Evolutionary conservation across 371 early-diverging fungal species (phyloP), one percentile per base, ranked within the genome.

Genomic region (Choanephora cucurbitarum): DNA sequence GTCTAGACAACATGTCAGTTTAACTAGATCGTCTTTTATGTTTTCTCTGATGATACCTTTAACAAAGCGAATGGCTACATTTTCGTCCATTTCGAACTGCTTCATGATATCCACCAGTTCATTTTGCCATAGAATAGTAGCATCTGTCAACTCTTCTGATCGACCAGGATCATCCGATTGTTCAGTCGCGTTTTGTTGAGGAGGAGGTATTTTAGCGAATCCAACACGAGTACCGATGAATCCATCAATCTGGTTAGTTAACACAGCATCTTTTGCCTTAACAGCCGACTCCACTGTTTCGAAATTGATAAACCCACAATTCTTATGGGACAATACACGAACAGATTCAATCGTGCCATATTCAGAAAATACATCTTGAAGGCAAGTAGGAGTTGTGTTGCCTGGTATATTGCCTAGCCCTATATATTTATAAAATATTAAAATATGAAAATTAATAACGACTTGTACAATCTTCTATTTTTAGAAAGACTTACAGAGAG

Each of bases 261-360:
- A 87, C 81, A 96, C 84, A 17, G 85, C 86, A 57, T 90, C 87
- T 60, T 90, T 87, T 22, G 97, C 97, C 21, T 81, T 79, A 37
- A 94, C 83, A 1, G 99, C 95, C 60, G 93, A 94, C 33, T 93
- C 93, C 21, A 90, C 79, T 31, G 71, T 72, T 23, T 88, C 89
- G 77, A 96, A 98, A 74, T 97, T 97, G 63, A 98, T 92, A 69
- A 98, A 98, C 0, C 95, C 97, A 67, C 97, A 98, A 68, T 92
- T 95, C 70, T 98, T 98, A 77, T 95, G 96, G 3, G 93, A 89
- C 59, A 97, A 68, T 1, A 98, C 94, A 10, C 98, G 87, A 18
- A 93, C 92, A 6, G 95, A 95, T 69, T 98, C 98, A 46, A 98
- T 90, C 0, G 80, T 62, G 23, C 98, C 98, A 72, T 84, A 97